Conservation (phyloP, 139 green algal genomes). For the Haematococcus sp. region DNA sequence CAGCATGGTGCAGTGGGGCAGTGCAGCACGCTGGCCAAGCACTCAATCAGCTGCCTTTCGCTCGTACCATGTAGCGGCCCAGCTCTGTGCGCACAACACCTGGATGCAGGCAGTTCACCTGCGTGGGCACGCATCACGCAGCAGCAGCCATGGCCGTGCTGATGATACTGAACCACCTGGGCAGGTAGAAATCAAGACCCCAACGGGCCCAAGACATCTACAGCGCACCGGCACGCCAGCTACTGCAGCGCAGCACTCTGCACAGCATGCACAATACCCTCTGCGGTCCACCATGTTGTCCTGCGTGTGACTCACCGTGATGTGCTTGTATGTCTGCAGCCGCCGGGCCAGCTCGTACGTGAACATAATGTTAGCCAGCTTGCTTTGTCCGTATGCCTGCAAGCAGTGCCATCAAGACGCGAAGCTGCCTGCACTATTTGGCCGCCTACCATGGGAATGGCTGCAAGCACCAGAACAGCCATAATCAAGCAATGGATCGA, state of each 20-base stretch:
- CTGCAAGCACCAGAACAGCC: not conserved
- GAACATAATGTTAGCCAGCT: conserved; percentile 90
- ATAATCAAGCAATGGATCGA: too few species aligned
- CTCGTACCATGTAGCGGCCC: conserved; percentile 29
- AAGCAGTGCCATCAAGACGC: conserved; percentile 44
- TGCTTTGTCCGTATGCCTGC: conserved; percentile 66
- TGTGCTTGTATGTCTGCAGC: conserved; percentile 22
- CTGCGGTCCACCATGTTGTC: too few species aligned
- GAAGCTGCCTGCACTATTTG: not conserved
- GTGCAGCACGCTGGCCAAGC: too few species aligned
- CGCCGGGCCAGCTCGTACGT: conserved; percentile 76
- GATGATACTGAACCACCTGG: too few species aligned
- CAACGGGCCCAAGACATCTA: too few species aligned
- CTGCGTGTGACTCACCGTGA: conserved; percentile 37
- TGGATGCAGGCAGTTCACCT: conserved; percentile 76
- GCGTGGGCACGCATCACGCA: not conserved
- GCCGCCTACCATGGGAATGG: not conserved
- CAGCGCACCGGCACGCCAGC: too few species aligned
- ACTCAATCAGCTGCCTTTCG: too few species aligned
- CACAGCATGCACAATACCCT: too few species aligned
- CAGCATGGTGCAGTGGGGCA: too few species aligned
- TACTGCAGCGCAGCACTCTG: too few species aligned
- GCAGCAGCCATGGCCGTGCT: not conserved
- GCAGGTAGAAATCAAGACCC: too few species aligned
- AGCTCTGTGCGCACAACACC: conserved; percentile 86